phyloP scores from a whole-genome alignment of 306 rosid species.

The Malus sieversii region DNA sequence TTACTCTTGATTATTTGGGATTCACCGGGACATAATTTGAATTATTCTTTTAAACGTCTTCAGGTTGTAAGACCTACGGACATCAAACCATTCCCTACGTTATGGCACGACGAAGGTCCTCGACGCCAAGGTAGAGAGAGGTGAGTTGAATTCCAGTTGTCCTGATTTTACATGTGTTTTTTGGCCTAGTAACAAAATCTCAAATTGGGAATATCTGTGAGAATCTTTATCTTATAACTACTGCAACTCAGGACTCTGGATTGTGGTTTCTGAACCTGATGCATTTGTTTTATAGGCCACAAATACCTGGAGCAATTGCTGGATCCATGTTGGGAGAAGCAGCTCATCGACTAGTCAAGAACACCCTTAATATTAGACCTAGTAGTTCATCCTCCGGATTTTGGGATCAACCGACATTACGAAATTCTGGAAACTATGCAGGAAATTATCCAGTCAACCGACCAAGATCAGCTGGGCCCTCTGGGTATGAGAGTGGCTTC shows the following conservation, averaged over 20 bases:
- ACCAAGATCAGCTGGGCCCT: slow-evolving; percentile 51
- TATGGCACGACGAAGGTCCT: slow-evolving; percentile 89
- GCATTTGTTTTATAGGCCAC: slow-evolving; percentile 49
- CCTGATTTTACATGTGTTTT: not conserved
- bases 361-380: slow-evolving; percentile 54
- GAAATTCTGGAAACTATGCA: slow-evolving; percentile 25
- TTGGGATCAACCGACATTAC: slow-evolving; percentile 40
- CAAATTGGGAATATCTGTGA: not conserved
- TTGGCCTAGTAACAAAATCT: not conserved
- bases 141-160: slow-evolving; percentile 28
- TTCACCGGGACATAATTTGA: not conserved
- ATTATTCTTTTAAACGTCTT: slow-evolving; percentile 10
- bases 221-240: not conserved
- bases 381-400: slow-evolving; percentile 44
- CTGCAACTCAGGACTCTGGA: not conserved
- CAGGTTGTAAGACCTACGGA: slow-evolving; percentile 70
- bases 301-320: slow-evolving; percentile 73
- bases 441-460: slow-evolving; percentile 28
- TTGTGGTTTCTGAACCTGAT: slow-evolving; percentile 8
- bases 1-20: not conserved
- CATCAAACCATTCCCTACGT: slow-evolving; percentile 64
- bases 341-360: slow-evolving; percentile 91
- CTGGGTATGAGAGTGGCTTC: slow-evolving; percentile 62
- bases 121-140: slow-evolving; percentile 79
- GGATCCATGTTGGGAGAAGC: slow-evolving; percentile 90